phyloP scores from a whole-genome alignment of 257 asterid species.

The Haberlea rhodopensis region DNA sequence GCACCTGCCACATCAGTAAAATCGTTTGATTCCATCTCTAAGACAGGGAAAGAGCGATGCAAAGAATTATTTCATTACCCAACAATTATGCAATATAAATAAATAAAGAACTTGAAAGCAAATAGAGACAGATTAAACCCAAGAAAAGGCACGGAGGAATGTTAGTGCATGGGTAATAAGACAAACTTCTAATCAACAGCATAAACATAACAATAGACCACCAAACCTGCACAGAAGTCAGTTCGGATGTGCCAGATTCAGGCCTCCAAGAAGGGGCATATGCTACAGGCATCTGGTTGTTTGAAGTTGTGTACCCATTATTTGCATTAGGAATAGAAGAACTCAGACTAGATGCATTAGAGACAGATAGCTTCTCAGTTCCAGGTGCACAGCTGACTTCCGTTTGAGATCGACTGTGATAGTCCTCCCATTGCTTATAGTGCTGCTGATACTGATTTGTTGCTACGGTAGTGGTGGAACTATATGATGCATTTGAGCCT shows the following conservation, averaged over 20 bases:
- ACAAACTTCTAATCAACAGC: conserved; percentile 21
- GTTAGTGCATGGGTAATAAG: conserved; percentile 4
- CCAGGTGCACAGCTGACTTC: conserved; percentile 99
- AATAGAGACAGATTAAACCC: neutral
- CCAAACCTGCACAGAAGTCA: conserved; percentile 69
- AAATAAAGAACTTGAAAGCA: neutral
- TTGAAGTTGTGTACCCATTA: conserved; percentile 54
- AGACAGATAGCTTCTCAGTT: conserved; percentile 67
- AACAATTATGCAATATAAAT: neutral
- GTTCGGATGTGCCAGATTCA: conserved; percentile 52
- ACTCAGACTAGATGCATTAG: conserved; percentile 52
- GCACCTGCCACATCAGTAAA: neutral
- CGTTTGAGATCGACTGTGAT: conserved; percentile 78
- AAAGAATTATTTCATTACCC: neutral
- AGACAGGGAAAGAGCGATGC: neutral
- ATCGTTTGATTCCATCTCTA: neutral
- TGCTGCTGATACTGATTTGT: conserved; percentile 69
- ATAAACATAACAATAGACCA: conserved; percentile 24
- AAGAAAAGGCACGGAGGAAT: neutral
- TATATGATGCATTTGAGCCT: conserved; percentile 68
- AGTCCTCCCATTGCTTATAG: no score
- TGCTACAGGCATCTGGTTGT: conserved; percentile 54
- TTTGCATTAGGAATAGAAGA: conserved; percentile 55
- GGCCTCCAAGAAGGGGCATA: conserved; percentile 56
- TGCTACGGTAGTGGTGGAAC: conserved; percentile 59